phyloP scores from a whole-genome alignment of 1,139 yeast species.

The Scheffersomyces parashehatae region DNA sequence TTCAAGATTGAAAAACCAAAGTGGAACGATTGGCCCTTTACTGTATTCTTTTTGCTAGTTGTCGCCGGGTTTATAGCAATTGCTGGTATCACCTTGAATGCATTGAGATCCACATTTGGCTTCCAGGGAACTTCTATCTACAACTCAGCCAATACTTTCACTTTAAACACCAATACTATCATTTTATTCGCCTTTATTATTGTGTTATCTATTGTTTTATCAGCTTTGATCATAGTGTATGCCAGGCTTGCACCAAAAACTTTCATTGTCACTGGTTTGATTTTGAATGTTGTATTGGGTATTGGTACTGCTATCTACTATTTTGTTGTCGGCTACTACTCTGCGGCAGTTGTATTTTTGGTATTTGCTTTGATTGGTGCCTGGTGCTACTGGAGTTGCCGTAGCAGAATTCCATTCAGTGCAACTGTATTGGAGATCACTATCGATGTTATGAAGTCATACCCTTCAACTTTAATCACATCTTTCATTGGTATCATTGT shows the following conservation, averaged over 20 bases:
- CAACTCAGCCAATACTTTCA: constrained; percentile 50
- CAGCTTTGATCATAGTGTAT: constrained; percentile 54
- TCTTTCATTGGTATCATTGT: constrained; percentile 66
- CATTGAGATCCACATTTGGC: constrained; percentile 56
- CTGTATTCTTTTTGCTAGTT: constrained; percentile 60
- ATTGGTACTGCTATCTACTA: constrained; percentile 77
- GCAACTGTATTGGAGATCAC: constrained; percentile 71
- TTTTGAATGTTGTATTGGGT: constrained; percentile 67
- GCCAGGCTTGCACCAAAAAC: constrained; percentile 66
- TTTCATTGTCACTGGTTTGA: constrained; percentile 71
- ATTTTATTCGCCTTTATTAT: constrained; percentile 69
- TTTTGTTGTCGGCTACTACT: constrained; percentile 62
- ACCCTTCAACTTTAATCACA: constrained; percentile 68
- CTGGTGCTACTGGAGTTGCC: constrained; percentile 71
- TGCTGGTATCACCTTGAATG: constrained; percentile 67
- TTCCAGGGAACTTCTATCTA: constrained; percentile 71
- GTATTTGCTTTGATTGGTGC: constrained; percentile 65
- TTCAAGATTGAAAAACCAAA: constrained; percentile 67
- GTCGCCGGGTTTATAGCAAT: constrained; percentile 71
- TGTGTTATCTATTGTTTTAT: constrained; percentile 59
- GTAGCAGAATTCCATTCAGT: constrained; percentile 70
- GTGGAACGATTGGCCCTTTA: constrained; percentile 74
- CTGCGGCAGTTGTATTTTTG: constrained; percentile 77
- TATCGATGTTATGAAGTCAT: constrained; percentile 70
- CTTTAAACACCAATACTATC: constrained; percentile 73